Conservation (phyloP, 257 asterid genomes). For the Handroanthus guayacan region DNA sequence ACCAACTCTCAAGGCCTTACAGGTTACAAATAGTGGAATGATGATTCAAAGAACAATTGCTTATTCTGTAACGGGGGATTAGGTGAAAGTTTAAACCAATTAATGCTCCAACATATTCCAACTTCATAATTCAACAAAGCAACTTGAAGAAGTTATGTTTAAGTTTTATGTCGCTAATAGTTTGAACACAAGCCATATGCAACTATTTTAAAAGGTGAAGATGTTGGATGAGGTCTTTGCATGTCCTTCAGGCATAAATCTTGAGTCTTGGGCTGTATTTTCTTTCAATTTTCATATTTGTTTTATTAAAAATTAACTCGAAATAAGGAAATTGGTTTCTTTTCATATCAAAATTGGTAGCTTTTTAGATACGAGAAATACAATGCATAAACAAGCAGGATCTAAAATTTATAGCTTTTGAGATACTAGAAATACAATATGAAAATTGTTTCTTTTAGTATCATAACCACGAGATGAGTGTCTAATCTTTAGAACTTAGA, state of each 20-base stretch:
- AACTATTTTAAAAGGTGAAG: background rate
- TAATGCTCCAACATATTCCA: background rate
- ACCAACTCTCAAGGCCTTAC: background rate
- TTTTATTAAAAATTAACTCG: too few species aligned
- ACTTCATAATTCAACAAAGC: slow-evolving; percentile 4
- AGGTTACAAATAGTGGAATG: background rate
- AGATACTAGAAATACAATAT: background rate
- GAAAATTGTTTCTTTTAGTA: background rate
- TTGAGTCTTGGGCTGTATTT: too few species aligned
- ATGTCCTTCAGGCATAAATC: too few species aligned
- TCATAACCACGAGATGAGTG: background rate
- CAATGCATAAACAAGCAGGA: background rate
- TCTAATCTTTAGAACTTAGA: background rate
- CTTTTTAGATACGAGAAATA: background rate
- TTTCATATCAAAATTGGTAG: too few species aligned
- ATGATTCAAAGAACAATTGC: background rate
- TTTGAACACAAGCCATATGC: background rate
- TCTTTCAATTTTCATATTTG: background rate
- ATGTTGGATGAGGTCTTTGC: too few species aligned
- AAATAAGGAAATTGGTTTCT: too few species aligned
- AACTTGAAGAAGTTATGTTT: background rate
- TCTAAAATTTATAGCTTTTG: background rate
- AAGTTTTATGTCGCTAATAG: background rate
- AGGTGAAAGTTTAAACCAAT: background rate
- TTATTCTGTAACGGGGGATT: background rate